Evolutionary conservation across 2,329 filamentous ascomycete species (phyloP), one percentile per base, ranked within the genome.

Genomic region (Westerdykella sp.): DNA sequence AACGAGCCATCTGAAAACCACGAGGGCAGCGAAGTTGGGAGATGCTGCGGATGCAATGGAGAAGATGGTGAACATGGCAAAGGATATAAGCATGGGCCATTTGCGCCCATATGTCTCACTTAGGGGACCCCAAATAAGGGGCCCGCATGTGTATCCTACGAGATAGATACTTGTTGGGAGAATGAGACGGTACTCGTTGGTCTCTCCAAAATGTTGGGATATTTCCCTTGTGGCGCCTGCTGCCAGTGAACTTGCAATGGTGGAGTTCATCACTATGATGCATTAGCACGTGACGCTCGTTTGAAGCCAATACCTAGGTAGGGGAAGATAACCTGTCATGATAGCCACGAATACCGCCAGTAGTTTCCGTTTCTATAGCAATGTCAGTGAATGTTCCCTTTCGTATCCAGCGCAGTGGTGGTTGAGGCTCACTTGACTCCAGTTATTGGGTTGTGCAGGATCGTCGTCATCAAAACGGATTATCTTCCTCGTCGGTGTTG

Each of bases 201-300:
- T 74, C 44, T 84, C 66, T 41, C 71, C 57, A 66, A 82, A 87
- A 51, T 82, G 71, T 3, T 65, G 58, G 2, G 74, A 68, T 37
- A 85, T 82, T 40, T 72, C 75, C 2, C 75, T 71, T 2, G 80
- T 73, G 12, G 79, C 79, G 60, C 83, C 83, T 43, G 79, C 79
- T 1, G 83, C 80, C 5, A 87, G 69, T 0, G 80, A 73, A 34
- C 78, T 83, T 1, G 77, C 78, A 66, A 86, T 78, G 9, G 83
- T 85, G 21, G 76, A 80, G 61, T 87, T 87, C 58, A 84, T 70
- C 9, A 65, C 60, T 62, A 21, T 10, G 4, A 2, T 1, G 14
- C 3, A 11, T 53, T 40, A 50, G 48, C 15, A 38, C 35, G 1
- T 32, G n/a, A 14, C 18, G n/a, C 9, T 6, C 31, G 1, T 4